Base-by-base conservation (phyloP, 495 filamentous ascomycete genomes). In the Sabuloglossum arenarium region DNA sequence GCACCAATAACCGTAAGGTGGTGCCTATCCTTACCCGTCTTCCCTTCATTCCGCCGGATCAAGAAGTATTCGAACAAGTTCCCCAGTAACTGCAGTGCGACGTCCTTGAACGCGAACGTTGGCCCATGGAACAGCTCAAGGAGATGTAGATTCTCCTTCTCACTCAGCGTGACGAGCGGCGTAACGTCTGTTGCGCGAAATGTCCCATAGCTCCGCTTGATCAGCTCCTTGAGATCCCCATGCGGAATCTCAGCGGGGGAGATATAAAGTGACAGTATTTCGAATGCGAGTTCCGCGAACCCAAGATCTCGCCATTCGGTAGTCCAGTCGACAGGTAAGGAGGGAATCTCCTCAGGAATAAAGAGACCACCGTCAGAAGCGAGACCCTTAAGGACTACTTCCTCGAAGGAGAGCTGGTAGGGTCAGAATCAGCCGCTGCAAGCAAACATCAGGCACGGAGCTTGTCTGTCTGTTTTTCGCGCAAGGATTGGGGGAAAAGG, bases 61-160 rank as follows among this genome's bases (percentile, higher is more conserved):
- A 98, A 75, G 68, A 98, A 90, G 65, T 90, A 98, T 69, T 98
- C 91, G 64, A 98, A 95, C 12, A 96, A 74, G 63, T 98, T 96
- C 25, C 91, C 91, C 6, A 98, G 71, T 61, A 94, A 87, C 62
- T 94, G 88, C 25, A 96, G 68, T 5, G 90, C 89, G 16, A 84
- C 84, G 64, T 93, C 89, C 69, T 96, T 96, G 75, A 95, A 96
- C 6, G 90, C 79, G 61, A 82, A 94, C n/a, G 79, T 96, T 1
- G 88, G 89, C n/a, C 91, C 91, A 65, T 97, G 90, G 76, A 96
- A 98, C 11, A 98, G 80, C 68, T 98, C 91, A 11, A 97, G 79
- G 11, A 97, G 69, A 65, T 94, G 75, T 9, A 96, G 66, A 64
- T 86, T 79, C 60, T 78, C 75, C 56, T 83, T 69, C 21, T 70